phyloP scores from a whole-genome alignment of 306 rosid species.

The Inga leiocalycina region DNA sequence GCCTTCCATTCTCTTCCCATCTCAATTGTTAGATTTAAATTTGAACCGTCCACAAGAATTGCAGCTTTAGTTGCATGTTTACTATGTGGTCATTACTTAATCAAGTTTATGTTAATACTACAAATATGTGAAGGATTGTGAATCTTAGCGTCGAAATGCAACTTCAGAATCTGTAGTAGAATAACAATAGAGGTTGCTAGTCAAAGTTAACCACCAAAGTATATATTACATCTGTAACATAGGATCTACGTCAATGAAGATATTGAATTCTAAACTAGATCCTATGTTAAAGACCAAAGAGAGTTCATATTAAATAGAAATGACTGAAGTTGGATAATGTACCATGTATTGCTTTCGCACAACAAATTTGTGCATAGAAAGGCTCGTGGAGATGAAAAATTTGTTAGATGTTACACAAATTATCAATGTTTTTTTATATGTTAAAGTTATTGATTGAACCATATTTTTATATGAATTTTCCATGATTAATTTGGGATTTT shows the following conservation, averaged over 20 bases:
- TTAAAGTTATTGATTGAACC: neutral
- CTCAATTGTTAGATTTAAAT: too few relatives aligned
- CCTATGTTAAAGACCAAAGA: too few relatives aligned
- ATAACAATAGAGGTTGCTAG: neutral
- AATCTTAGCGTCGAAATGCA: constrained; percentile 25
- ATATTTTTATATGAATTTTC: too few relatives aligned
- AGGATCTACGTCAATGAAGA: too few relatives aligned
- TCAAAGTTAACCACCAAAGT: neutral
- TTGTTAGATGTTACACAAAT: neutral
- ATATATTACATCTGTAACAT: neutral
- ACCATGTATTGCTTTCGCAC: neutral
- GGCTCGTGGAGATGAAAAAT: neutral
- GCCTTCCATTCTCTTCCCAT: too few relatives aligned
- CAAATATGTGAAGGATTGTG: constrained; percentile 43
- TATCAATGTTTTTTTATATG: neutral
- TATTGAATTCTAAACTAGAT: too few relatives aligned
- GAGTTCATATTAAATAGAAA: neutral
- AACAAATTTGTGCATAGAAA: constrained; percentile 3
- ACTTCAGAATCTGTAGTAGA: neutral
- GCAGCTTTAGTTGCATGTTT: neutral
- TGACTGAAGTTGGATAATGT: neutral
- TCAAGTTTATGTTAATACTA: constrained; percentile 21
- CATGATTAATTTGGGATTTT: too few relatives aligned
- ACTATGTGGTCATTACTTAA: neutral
- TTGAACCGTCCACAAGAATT: neutral